These are phyloP conservation scores for Boletus barrowsii DNA, from an alignment of 768 basidiomycete species.

Conservation along the genomic window DNA sequence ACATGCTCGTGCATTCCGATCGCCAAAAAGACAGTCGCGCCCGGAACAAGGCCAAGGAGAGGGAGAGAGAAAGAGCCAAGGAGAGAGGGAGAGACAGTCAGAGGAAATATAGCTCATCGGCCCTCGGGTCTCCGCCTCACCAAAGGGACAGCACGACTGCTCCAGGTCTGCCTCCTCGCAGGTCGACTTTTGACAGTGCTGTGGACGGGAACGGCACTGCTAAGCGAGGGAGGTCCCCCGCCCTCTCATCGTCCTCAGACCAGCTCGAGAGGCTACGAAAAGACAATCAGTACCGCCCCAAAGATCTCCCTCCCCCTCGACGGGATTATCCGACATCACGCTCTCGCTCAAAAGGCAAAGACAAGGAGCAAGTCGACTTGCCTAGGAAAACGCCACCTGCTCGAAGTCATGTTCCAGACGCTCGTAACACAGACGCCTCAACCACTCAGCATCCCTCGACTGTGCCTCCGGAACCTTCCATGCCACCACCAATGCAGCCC, in stretches of 20 bases:
- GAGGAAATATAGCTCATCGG: slow-evolving; percentile 9
- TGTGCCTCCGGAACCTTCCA: slow-evolving; percentile 13
- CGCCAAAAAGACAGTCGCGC: slow-evolving; percentile 9
- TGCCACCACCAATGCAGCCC: slow-evolving; percentile 18
- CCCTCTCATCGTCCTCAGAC: slow-evolving; percentile 26
- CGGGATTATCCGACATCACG: slow-evolving; percentile 9
- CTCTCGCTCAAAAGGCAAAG: slow-evolving; percentile 11
- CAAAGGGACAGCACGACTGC: slow-evolving; percentile 18
- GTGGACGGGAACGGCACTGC: slow-evolving; percentile 4
- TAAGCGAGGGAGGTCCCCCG: slow-evolving; percentile 23
- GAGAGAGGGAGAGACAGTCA: slow-evolving; percentile 3
- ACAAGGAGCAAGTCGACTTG: neutral
- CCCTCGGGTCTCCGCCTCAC: slow-evolving; percentile 8
- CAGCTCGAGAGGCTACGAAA: slow-evolving; percentile 21
- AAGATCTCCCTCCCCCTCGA: neutral
- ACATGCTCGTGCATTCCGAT: slow-evolving; percentile 11
- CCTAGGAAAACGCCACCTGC: slow-evolving; percentile 1
- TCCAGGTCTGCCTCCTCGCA: slow-evolving; percentile 13
- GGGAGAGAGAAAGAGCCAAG: neutral
- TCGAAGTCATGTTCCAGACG: neutral
- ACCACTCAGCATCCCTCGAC: neutral
- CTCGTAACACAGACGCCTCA: too few species aligned
- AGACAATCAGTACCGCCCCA: slow-evolving; percentile 7
- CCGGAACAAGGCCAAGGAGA: neutral
- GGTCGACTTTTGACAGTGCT: slow-evolving; percentile 8